These are phyloP conservation scores for Paspalum vaginatum DNA, from an alignment of 176 grass and related monocot species.

Conservation along the genomic window DNA sequence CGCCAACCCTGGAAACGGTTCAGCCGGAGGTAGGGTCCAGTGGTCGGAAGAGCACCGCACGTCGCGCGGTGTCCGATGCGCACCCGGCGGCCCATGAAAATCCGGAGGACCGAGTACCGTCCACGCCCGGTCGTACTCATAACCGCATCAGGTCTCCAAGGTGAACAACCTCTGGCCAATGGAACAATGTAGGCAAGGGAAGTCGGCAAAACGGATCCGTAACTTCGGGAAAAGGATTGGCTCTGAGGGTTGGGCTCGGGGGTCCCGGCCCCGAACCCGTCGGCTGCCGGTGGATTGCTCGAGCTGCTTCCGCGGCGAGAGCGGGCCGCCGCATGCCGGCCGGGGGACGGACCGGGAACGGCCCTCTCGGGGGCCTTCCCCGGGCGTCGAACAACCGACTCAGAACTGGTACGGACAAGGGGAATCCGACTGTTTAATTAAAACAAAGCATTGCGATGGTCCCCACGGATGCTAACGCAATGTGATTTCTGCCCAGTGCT, in stretches of 20 bases:
- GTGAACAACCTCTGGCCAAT: constrained; percentile 64
- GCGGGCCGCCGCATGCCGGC: no score
- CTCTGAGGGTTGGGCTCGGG: constrained; percentile 50
- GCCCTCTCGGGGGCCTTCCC: constrained; percentile 44
- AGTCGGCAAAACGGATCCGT: constrained; percentile 81
- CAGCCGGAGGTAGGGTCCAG: constrained; percentile 76
- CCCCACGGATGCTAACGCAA: constrained; percentile 48
- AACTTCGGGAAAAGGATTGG: constrained; percentile 73
- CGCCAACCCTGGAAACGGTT: constrained; percentile 2
- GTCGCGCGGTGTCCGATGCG: constrained; percentile 58
- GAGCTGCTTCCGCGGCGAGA: no score
- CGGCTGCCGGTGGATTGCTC: no score
- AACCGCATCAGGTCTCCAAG: constrained; percentile 78
- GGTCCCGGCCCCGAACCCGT: not conserved
- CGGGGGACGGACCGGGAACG: not conserved
- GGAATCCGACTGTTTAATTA: constrained; percentile 82
- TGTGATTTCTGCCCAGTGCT: constrained; percentile 62
- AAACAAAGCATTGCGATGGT: constrained; percentile 43
- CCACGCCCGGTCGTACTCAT: constrained; percentile 59
- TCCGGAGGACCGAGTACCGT: constrained; percentile 59
- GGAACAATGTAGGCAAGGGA: constrained; percentile 77
- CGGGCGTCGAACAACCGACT: constrained; percentile 56
- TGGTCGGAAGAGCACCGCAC: constrained; percentile 70
- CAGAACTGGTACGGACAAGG: constrained; percentile 68
- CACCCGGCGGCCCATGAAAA: constrained; percentile 58